Conservation (phyloP, 805 yeast genomes). For the Lipomyces orientalis region DNA sequence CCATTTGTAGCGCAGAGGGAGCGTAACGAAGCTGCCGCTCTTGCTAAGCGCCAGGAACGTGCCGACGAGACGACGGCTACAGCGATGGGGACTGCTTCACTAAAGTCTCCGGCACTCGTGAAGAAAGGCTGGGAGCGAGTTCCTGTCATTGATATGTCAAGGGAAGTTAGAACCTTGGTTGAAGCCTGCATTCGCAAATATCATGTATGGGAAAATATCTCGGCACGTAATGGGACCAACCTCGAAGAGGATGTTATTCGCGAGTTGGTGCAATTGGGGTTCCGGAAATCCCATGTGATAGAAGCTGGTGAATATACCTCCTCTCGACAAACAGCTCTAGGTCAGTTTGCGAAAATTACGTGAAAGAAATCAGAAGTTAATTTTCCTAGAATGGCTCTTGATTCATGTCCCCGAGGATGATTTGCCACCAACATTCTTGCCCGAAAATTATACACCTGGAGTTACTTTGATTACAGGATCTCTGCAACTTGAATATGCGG, state of each 20-base stretch:
- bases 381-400: constrained; percentile 65
- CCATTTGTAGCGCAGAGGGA: constrained; percentile 78
- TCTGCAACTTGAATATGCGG: constrained; percentile 59
- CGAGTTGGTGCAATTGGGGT: constrained; percentile 60
- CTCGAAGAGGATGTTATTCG: constrained; percentile 34
- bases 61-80: constrained; percentile 20
- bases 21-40: constrained; percentile 51
- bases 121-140: constrained; percentile 74
- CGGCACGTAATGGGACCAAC: neutral
- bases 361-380: neutral
- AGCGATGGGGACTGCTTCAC: constrained; percentile 18
- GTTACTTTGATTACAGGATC: constrained; percentile 49
- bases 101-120: constrained; percentile 4
- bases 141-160: constrained; percentile 68
- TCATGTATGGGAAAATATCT: constrained; percentile 41
- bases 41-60: constrained; percentile 18
- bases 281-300: constrained; percentile 66
- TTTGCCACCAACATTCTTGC: constrained; percentile 59
- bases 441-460: constrained; percentile 43
- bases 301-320: constrained; percentile 69
- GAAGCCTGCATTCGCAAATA: constrained; percentile 59
- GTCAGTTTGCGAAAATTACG: neutral
- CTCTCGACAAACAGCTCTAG: constrained; percentile 57
- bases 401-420: constrained; percentile 96
- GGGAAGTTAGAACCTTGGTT: constrained; percentile 64